Evolutionary conservation across 306 rosid species (phyloP), one percentile per base, ranked within the genome.

Genomic region (Casuarina equisetifolia): DNA sequence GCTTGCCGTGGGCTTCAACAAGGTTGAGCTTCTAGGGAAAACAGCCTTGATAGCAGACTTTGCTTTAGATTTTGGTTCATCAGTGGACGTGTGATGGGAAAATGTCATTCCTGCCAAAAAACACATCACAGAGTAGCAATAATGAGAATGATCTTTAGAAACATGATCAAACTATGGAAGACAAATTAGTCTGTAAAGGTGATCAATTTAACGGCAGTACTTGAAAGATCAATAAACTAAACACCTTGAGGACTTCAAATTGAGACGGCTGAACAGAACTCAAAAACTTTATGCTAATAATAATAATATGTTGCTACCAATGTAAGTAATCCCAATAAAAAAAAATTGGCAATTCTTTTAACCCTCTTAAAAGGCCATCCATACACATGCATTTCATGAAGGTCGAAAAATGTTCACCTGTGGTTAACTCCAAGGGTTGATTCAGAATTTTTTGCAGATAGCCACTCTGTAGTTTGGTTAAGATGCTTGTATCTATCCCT

Each of bases 1-100:
- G 88, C 98, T 91, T 43, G 95, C 97, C 35, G 98, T 92, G 72
- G 98, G 95, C 82, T 92, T 95, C 97, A 95, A 88, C 84, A 95
- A 87, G 46, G 98, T 95, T 62, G 97, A 91, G 82, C 86, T 83
- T 88, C 87, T 86, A 55, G 81, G 73, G 40, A 72, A 59, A 52
- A 80, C 79, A 35, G 84, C 75, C 74, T 83, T 83, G 57, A 43
- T 63, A 80, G 83, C 78, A 76, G 84, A 67, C 69, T 80, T 84
- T 74, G 82, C 83, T 74, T 83, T 88, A 25, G 79, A 79, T 54
- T 79, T 89, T 62, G 81, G 72, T 73, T 70, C 72, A 78, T 11
- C 75, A 52, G 59, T 11, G 42, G 64, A 82, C 71, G 72, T 64
- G 75, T 86, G 86, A 57, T 85, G 81, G 79, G 40, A 74, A 77